Percentiles rank a stretch among this genome's conserved stretches.
Conservation (phyloP, 2,329 filamentous ascomycete species). For the Curvularia spicifera region DNA sequence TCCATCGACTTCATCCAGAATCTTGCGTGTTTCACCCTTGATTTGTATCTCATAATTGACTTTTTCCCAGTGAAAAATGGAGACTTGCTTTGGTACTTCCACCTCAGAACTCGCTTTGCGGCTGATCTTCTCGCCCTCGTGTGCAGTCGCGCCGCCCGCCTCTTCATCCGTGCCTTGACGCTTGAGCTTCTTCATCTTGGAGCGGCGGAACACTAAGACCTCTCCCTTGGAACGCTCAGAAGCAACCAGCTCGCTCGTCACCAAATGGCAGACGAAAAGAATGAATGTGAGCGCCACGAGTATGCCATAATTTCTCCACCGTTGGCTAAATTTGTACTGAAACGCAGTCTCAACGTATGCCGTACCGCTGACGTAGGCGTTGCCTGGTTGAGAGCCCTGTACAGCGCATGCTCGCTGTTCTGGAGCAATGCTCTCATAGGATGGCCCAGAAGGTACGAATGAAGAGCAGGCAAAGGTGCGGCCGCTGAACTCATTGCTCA, state of each 20-base stretch:
- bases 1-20: conserved; percentile 61
- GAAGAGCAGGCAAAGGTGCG: conserved; percentile 35
- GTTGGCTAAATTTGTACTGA: conserved; percentile 46
- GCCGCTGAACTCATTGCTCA: conserved; percentile 70
- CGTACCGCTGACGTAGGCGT: conserved; percentile 46
- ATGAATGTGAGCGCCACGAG: conserved; percentile 66
- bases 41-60: conserved; percentile 37
- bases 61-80: conserved; percentile 47
- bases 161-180: conserved; percentile 45
- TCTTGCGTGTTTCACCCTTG: conserved; percentile 52
- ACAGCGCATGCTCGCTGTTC: conserved; percentile 44
- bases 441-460: conserved; percentile 50
- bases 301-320: conserved; percentile 69
- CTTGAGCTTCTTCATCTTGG: conserved; percentile 48
- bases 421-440: conserved; percentile 38
- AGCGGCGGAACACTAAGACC: conserved; percentile 65
- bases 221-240: conserved; percentile 68
- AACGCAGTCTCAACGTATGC: conserved; percentile 36
- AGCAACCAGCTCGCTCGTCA: conserved; percentile 68
- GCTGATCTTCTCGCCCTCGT: conserved; percentile 36
- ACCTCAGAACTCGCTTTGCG: conserved; percentile 37
- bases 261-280: conserved; percentile 67
- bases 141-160: conserved; percentile 39
- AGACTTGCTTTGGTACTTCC: conserved; percentile 44
- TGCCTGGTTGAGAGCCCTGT: conserved; percentile 46